Evolutionary conservation across 805 yeast species (phyloP).

Genomic region (Candida yuanshanica): DNA sequence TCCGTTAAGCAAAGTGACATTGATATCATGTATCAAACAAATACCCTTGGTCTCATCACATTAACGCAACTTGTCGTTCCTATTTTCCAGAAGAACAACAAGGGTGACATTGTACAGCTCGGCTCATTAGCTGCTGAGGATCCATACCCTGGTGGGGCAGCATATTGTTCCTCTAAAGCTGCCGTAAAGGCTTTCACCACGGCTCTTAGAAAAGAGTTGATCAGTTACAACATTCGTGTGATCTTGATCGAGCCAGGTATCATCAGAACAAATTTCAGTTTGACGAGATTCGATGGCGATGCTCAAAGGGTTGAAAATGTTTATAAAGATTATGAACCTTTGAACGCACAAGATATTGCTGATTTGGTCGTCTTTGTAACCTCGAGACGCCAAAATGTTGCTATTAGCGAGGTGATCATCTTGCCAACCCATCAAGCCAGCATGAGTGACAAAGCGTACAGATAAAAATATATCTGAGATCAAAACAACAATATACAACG

Average conservation of each 20-base stretch:
- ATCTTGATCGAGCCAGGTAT: conserved; percentile 61
- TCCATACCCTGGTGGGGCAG: conserved; percentile 57
- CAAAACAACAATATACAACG: too few relatives aligned
- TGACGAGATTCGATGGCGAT: conserved; percentile 55
- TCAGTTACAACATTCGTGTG: conserved; percentile 59
- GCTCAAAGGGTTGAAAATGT: conserved; percentile 44
- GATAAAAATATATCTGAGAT: too few relatives aligned
- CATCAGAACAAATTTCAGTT: conserved; percentile 59
- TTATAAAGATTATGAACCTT: conserved; percentile 50
- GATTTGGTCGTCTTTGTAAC: conserved; percentile 52
- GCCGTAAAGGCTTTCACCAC: conserved; percentile 68
- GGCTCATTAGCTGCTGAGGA: conserved; percentile 77
- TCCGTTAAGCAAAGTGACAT: conserved; percentile 56
- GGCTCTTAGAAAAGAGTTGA: conserved; percentile 65
- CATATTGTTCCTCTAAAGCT: conserved; percentile 69
- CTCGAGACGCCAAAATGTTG: conserved; percentile 52
- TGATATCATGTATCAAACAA: conserved; percentile 73
- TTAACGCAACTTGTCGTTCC: conserved; percentile 69
- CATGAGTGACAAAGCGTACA: conserved; percentile 23
- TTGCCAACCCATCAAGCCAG: conserved; percentile 86
- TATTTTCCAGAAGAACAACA: conserved; percentile 61
- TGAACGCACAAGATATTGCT: conserved; percentile 53
- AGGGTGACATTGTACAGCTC: conserved; percentile 64
- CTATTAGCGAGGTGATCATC: conserved; percentile 71
- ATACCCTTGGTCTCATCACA: conserved; percentile 77